These are phyloP conservation scores for Diplosphaera chodatii DNA, from an alignment of 139 green algal species.

Conservation along the genomic window DNA sequence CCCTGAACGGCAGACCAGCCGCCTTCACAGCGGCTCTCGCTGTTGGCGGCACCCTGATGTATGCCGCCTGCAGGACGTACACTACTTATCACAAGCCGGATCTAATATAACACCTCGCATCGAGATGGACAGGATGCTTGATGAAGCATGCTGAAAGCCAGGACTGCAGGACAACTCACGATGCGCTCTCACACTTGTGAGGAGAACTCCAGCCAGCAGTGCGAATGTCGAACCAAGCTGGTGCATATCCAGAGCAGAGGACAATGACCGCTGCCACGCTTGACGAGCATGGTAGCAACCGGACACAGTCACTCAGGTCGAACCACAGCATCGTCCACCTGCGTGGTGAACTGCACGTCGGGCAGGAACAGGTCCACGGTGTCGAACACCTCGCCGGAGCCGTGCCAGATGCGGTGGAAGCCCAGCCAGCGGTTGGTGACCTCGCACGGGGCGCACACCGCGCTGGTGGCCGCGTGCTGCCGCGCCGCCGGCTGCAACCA, in stretches of 20 bases:
- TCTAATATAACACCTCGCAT: too few species aligned
- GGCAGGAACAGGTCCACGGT: constrained; percentile 85
- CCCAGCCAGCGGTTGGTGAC: constrained; percentile 73
- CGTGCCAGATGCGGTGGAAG: constrained; percentile 72
- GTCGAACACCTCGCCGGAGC: constrained; percentile 71
- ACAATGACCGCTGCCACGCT: too few species aligned
- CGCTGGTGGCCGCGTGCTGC: constrained; percentile 12
- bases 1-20: constrained; percentile 52
- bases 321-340: constrained; percentile 28
- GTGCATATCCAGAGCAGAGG: too few species aligned
- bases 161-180: too few species aligned
- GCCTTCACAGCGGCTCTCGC: constrained; percentile 26
- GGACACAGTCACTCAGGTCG: too few species aligned
- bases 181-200: too few species aligned
- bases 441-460: constrained; percentile 34
- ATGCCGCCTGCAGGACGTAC: constrained; percentile 64
- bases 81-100: too few species aligned
- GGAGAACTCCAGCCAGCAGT: too few species aligned
- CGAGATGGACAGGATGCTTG: too few species aligned
- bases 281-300: too few species aligned
- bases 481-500: neutral
- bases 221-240: too few species aligned
- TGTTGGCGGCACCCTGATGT: constrained; percentile 66
- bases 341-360: constrained; percentile 73
- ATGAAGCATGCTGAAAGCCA: too few species aligned